Evolutionary conservation across 345 rosid species (phyloP).

Genomic region (Noccaea caerulescens): DNA sequence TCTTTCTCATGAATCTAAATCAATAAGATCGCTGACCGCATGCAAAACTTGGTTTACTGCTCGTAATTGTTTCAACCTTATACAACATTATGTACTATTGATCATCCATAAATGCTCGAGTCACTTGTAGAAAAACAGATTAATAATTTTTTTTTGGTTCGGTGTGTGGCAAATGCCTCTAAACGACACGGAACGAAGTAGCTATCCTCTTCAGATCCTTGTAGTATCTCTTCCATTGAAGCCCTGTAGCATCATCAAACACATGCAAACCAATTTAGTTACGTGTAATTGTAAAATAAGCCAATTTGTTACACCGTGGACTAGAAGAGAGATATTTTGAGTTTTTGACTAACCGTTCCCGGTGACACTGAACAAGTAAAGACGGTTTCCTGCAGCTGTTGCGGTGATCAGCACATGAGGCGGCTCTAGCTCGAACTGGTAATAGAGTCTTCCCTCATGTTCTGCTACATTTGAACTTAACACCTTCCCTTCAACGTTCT

Average conservation of each 20-base stretch:
- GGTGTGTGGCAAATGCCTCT: constrained; percentile 33
- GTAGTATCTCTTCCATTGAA: constrained; percentile 96
- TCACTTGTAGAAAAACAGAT: background rate
- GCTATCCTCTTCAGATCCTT: constrained; percentile 85
- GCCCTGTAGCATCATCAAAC: constrained; percentile 53
- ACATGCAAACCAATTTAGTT: background rate
- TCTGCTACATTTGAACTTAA: constrained; percentile 65
- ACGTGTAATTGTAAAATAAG: background rate
- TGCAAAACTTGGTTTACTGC: background rate
- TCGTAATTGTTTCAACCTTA: constrained; percentile 9
- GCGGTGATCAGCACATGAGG: constrained; percentile 91
- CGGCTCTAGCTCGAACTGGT: constrained; percentile 89
- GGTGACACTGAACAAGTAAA: constrained; percentile 76
- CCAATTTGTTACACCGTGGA: background rate
- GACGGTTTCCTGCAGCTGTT: constrained; percentile 94
- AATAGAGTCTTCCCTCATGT: constrained; percentile 76
- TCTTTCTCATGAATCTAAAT: background rate
- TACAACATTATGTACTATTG: constrained; percentile 21
- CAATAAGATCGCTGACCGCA: background rate
- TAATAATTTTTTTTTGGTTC: background rate
- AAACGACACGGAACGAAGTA: constrained; percentile 81
- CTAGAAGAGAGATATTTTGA: background rate
- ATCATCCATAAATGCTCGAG: background rate
- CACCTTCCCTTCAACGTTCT: constrained; percentile 90
- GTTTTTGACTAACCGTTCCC: constrained; percentile 61